phyloP scores from a whole-genome alignment of 352 stramenopile genomes.

The Pythium guiyangense region DNA sequence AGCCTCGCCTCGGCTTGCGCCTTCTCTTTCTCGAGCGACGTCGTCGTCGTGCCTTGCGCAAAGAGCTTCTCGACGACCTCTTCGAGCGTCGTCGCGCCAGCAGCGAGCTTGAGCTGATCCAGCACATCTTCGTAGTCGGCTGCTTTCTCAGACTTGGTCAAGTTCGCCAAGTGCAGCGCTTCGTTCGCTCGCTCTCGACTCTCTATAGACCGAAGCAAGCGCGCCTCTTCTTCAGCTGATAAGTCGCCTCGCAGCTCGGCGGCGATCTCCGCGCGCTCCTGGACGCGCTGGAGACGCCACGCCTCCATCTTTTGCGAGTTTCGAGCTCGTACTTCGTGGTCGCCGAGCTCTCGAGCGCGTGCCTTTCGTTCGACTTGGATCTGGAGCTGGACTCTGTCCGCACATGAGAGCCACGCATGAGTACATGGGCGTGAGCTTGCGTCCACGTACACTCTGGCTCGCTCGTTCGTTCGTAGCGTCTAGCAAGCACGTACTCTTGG shows the following conservation, averaged over 20 bases:
- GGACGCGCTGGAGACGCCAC: constrained; percentile 63
- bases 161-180: constrained; percentile 54
- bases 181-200: constrained; percentile 62
- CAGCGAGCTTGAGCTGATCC: constrained; percentile 58
- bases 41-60: constrained; percentile 42
- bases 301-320: constrained; percentile 83
- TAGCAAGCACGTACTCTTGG: constrained; percentile 37
- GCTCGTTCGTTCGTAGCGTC: not conserved
- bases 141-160: constrained; percentile 62
- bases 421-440: not conserved
- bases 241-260: constrained; percentile 72
- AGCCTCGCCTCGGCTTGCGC: constrained; percentile 50
- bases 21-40: constrained; percentile 78
- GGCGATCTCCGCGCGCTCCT: constrained; percentile 73
- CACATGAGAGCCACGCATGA: not conserved
- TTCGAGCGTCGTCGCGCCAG: constrained; percentile 39
- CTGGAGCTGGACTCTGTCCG: constrained; percentile 50
- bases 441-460: too few relatives aligned
- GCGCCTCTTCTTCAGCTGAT: constrained; percentile 55
- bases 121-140: constrained; percentile 68
- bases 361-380: constrained; percentile 61
- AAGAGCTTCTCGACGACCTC: constrained; percentile 76
- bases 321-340: constrained; percentile 71
- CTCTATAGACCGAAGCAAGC: constrained; percentile 53
- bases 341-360: constrained; percentile 56